A percentile compares a stretch with the other conserved stretches of the same genome.
Conservation (phyloP, 768 basidiomycete genomes). For the Rubroboletus satanas region DNA sequence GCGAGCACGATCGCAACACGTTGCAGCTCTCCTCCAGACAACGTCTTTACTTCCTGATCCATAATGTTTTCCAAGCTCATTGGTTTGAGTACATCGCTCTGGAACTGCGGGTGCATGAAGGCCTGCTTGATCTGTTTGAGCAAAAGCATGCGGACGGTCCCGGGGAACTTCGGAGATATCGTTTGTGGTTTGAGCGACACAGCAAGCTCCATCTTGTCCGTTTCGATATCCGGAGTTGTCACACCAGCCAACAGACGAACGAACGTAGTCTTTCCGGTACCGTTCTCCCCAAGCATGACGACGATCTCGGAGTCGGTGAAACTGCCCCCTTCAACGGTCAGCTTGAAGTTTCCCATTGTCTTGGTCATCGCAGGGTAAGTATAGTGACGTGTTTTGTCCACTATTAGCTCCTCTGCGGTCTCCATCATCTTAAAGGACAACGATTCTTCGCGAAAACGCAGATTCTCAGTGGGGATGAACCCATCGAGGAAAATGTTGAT, state of each 20-base stretch:
- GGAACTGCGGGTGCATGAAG: constrained; percentile 99
- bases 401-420: constrained; percentile 84
- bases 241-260: constrained; percentile 94
- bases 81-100: constrained; percentile 95
- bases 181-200: constrained; percentile 99
- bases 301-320: constrained; percentile 99
- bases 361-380: constrained; percentile 96
- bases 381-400: constrained; percentile 87
- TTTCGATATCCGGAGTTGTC: constrained; percentile 71
- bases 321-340: constrained; percentile 82
- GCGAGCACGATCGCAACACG: constrained; percentile 95
- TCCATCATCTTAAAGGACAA: constrained; percentile 97
- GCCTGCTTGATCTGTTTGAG: constrained; percentile 91
- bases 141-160: constrained; percentile 92
- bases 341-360: constrained; percentile 92
- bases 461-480: constrained; percentile 96
- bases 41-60: constrained; percentile 96
- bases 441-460: constrained; percentile 95
- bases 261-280: constrained; percentile 98
- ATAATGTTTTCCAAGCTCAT: constrained; percentile 94
- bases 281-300: constrained; percentile 99
- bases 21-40: constrained; percentile 98
- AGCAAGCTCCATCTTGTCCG: constrained; percentile 72
- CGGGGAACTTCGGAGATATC: constrained; percentile 96
- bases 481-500: constrained; percentile 99